phyloP scores from a whole-genome alignment of 352 stramenopile genomes.

The Phytophthora fragariaefolia region DNA sequence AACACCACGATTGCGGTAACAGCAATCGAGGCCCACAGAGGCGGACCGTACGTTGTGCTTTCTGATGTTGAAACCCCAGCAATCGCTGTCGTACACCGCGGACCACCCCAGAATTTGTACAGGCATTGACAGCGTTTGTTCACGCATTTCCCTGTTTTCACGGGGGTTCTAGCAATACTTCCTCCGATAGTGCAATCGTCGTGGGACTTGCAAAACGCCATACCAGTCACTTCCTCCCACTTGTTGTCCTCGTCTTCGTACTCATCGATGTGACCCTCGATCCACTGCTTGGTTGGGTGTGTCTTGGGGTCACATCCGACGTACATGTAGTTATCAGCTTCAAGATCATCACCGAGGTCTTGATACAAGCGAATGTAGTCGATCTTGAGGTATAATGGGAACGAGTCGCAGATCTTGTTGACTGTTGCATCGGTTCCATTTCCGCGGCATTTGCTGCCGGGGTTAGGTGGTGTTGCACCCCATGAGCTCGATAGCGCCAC shows the following conservation, averaged over 20 bases:
- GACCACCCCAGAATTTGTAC: constrained; percentile 53
- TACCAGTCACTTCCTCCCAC: constrained; percentile 44
- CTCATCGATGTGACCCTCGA: constrained; percentile 59
- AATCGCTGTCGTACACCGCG: constrained; percentile 23
- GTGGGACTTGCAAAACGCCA: constrained; percentile 48
- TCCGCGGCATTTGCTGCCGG: constrained; percentile 27
- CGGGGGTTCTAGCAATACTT: constrained; percentile 15
- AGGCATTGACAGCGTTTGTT: constrained; percentile 55
- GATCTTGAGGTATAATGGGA: constrained; percentile 73
- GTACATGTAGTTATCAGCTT: constrained; percentile 60
- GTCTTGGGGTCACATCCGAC: constrained; percentile 53
- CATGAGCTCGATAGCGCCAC: constrained; percentile 91
- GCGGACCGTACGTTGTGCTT: constrained; percentile 21
- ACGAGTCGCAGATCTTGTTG: constrained; percentile 63
- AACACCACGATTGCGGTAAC: constrained; percentile 12
- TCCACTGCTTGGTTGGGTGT: constrained; percentile 66
- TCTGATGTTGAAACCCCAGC: constrained; percentile 11
- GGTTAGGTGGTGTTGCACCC: constrained; percentile 34
- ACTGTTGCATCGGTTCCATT: constrained; percentile 34
- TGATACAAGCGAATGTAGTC: constrained; percentile 68
- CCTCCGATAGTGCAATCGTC: constrained; percentile 61
- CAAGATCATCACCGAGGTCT: constrained; percentile 42
- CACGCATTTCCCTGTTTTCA: constrained; percentile 52
- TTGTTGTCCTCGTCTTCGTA: constrained; percentile 65
- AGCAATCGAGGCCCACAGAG: constrained; percentile 19